Evolutionary conservation across 768 basidiomycete species (phyloP), one percentile per base, ranked within the genome.

Genomic region (Neoboletus magnificus): DNA sequence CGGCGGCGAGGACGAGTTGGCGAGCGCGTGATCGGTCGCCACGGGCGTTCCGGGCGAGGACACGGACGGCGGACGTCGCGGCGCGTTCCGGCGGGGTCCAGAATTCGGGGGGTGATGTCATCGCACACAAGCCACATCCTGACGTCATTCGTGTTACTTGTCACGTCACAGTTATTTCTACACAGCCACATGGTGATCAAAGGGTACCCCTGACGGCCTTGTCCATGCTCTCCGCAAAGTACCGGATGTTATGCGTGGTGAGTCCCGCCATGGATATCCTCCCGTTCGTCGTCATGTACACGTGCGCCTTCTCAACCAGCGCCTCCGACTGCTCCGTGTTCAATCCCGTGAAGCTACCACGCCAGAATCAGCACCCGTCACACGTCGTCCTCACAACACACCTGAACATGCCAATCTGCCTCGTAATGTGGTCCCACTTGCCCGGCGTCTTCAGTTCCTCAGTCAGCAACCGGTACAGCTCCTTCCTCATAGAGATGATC

Each of bases 361-460:
- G 4, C 36, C 47, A 35, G 22, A 39, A 39, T 66, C 57, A 68
- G 68, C 54, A 42, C 40, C 29, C 29, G 27, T 12, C 10, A 13
- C 12, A 48, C 39, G 23, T 37, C 46, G 33, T 18, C 22, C 29
- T 4, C 11, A 13, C 43, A 30, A 65, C 78, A 57, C 70, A 93
- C 85, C 90, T 93, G 80, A 95, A 97, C 95, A 96, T 97, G 54
- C 95, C 96, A 73, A 98, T 98, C 79, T 98, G 97, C 50, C 84
- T 82, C 63, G 88, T 77, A 65, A 99, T 96, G 73, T 98, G 96
- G n/a, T 87, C 83, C 97, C 97, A 99, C 66, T 84, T 85, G 7
- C 94, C 93, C 4, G 94, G 94, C 48, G 92, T 95, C 66, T 89
- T 81, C 60, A 93, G 72, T 70, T 89, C 86, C 59, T 91, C 79